Conservation (phyloP, 768 basidiomycete species). For the Serendipita sp. region DNA sequence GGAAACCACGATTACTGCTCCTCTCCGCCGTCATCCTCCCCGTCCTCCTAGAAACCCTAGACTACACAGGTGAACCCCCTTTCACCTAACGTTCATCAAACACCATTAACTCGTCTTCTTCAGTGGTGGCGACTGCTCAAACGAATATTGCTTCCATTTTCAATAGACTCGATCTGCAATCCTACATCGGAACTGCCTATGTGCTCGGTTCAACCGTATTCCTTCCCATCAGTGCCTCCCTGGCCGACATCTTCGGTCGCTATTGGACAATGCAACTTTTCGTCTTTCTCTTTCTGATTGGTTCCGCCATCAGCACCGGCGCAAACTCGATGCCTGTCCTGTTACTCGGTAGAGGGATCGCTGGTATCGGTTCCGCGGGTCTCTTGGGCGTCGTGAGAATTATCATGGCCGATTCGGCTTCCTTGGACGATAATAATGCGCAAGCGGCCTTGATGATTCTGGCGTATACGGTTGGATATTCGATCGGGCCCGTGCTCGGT, state of each 20-base stretch:
- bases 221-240: slow-evolving; percentile 33
- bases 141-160: slow-evolving; percentile 31
- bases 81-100: too few species aligned
- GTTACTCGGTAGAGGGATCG: slow-evolving; percentile 28
- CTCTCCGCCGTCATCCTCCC: slow-evolving; percentile 25
- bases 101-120: too few species aligned
- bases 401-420: slow-evolving; percentile 29
- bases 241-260: slow-evolving; percentile 37
- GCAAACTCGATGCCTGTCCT: slow-evolving; percentile 30
- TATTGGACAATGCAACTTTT: slow-evolving; percentile 32
- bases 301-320: slow-evolving; percentile 33
- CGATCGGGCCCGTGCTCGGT: slow-evolving; percentile 30
- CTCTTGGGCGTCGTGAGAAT: slow-evolving; percentile 23
- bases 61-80: slow-evolving; percentile 20
- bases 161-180: slow-evolving; percentile 23
- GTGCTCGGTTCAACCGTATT: slow-evolving; percentile 38
- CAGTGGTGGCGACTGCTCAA: slow-evolving; percentile 39
- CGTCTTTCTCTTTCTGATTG: slow-evolving; percentile 30
- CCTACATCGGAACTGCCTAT: slow-evolving; percentile 34
- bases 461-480: slow-evolving; percentile 30
- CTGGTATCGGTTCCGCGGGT: slow-evolving; percentile 16
- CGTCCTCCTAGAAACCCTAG: slow-evolving; percentile 26
- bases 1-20: not conserved
- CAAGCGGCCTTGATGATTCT: slow-evolving; percentile 28
- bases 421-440: slow-evolving; percentile 28